Base-by-base conservation (phyloP, 495 filamentous ascomycete genomes). In the Apiosordaria backusii region DNA sequence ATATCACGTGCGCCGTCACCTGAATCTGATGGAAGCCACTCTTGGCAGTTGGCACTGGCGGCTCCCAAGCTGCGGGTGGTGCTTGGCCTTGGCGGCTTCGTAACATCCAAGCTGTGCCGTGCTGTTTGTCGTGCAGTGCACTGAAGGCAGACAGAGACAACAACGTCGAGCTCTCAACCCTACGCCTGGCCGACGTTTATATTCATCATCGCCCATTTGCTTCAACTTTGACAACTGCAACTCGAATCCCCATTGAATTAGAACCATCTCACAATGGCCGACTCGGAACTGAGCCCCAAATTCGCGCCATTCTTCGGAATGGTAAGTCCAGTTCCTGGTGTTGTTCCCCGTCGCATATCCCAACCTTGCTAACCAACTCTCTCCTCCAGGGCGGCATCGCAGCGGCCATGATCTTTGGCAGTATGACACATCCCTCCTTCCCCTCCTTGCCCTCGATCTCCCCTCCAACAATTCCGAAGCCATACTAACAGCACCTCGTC, bases 271-370 rank as follows among this genome's bases (percentile, higher is more conserved):
- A 86, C 62, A 65, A 92, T 91, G 88, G 82, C 85, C 62, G 88
- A 89, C 62, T 86, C 85, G 64, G 88, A 89, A 63, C 76, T 89
- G 29, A 82, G 89, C 57, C 95, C 96, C 64, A 91, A 91, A 78
- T 97, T 97, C 74, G 95, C 95, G 73, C 93, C 94, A 57, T 99
- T 99, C 85, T 87, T 98, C 74, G 96, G 96, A 81, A 92, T 98
- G 88, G 96, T 97, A 86, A 81, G 88, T 69, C 50, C 13, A 61
- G 45, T 16, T 29, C 57, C 26, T 29, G 26, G 59, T 15, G 23
- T 53, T 60, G 22, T 16, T 16, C 16, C 18, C 26, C n/a, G 59
- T 22, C 35, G 22, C 65, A 53, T 61, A n/a, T n/a, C 18, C 3
- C 45, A 45, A 10, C 66, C 66, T 66, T 80, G 71, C 81, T 84